Base-by-base conservation (phyloP, 2,329 filamentous ascomycete genomes). In the Didymella glomerata region DNA sequence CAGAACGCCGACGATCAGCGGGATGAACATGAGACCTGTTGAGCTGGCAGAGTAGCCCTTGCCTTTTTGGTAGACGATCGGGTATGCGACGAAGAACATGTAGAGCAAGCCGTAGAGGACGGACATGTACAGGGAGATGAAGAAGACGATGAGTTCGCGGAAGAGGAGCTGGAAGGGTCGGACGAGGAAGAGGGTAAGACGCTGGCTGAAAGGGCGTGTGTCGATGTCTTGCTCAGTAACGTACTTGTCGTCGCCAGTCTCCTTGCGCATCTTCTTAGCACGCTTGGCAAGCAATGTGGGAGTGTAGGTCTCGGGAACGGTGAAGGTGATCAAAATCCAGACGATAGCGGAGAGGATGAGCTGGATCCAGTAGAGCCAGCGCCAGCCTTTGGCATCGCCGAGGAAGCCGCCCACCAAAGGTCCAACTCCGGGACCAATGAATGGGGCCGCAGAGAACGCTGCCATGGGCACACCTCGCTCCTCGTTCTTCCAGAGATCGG, bases 351-450 rank as follows among this genome's bases (percentile, higher is more conserved):
- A 82, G 13, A 95, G 73, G 70, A 96, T 96, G 11, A 95, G 81
- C 71, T 94, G 91, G 67, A 96, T 86, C 89, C 90, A 94, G 80
- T 95, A 95, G 0, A 95, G 81, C 90, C 91, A 95, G 65, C 91
- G 81, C 92, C 92, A 95, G 36, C 89, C 89, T 0, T 82, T 78
- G 0, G 84, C 85, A 66, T 93, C 89, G 8, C 85, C 84, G 1
- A 95, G 81, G 73, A 88, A 96, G 2, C 74, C 92, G 65, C 92
- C 93, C 7, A 89, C 84, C 0, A 96, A 66, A 14, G 80, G 80
- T 4, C 78, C 74, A n/a, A 80, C 88, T 1, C 90, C 91, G 48
- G 92, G 92, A 0, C 92, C 92, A 44, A 94, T 84, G 72, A 95
- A 95, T 0, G 92, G 92, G 0, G 91, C 91, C 2, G 91, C 91